phyloP scores from a whole-genome alignment of 2,329 filamentous ascomycete species.

The Aureobasidium sp. region DNA sequence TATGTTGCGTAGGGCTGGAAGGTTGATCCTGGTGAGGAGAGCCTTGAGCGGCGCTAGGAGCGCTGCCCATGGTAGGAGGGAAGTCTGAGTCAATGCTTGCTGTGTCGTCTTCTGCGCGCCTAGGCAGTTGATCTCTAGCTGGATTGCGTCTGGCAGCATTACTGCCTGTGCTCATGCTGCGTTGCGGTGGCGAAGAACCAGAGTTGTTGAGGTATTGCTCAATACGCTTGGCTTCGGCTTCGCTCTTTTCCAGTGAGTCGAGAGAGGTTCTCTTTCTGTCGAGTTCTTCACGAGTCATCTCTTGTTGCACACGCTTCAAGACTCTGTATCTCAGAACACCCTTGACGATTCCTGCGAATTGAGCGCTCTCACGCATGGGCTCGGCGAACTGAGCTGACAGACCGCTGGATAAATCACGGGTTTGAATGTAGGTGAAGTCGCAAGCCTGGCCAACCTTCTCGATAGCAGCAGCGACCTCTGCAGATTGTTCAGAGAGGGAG shows the following conservation, averaged over 20 bases:
- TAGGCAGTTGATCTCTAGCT: constrained; percentile 26
- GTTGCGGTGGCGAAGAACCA: constrained; percentile 53
- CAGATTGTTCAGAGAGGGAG: constrained; percentile 84
- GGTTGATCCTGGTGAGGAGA: constrained; percentile 41
- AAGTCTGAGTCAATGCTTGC: constrained; percentile 76
- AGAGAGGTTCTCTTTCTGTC: constrained; percentile 76
- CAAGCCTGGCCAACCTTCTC: constrained; percentile 91
- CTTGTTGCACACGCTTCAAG: constrained; percentile 90
- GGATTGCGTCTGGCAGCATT: constrained; percentile 29
- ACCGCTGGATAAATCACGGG: constrained; percentile 77
- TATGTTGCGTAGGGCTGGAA: constrained; percentile 44
- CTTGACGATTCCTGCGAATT: constrained; percentile 91
- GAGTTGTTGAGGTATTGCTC: constrained; percentile 82
- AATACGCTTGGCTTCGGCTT: constrained; percentile 84
- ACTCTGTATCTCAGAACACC: constrained; percentile 83
- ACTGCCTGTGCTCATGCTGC: constrained; percentile 45
- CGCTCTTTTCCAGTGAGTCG: constrained; percentile 85
- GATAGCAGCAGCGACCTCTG: constrained; percentile 82
- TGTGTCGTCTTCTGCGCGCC: constrained; percentile 23
- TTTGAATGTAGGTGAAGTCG: constrained; percentile 92
- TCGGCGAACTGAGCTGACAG: constrained; percentile 94
- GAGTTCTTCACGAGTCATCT: constrained; percentile 91
- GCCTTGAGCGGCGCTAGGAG: constrained; percentile 66
- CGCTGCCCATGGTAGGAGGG: constrained; percentile 65
- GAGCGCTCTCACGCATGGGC: constrained; percentile 94